Evolutionary conservation across 2,329 filamentous ascomycete species (phyloP), one percentile per base, ranked within the genome.

Genomic region (Penicillium janthinellum): DNA sequence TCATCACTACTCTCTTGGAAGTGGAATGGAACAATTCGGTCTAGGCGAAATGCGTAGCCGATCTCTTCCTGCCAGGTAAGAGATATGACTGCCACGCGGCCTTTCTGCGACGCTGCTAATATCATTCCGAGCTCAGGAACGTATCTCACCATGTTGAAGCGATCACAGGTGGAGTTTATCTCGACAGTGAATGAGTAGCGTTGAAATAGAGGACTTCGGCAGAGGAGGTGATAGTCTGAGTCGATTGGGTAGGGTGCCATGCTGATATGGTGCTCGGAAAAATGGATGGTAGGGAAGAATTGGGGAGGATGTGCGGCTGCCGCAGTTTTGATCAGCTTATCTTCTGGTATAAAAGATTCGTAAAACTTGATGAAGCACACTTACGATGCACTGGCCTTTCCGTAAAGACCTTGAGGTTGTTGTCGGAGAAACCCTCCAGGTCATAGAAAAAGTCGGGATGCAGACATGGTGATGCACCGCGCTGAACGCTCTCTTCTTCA

Each of bases 101-200:
- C 86, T 56, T 82, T 81, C 49, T 86, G 85, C 1, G 82, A 83
- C 0, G 81, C 86, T 2, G 85, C 76, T 28, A 87, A 71, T 31
- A 88, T 80, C 48, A 88, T 73, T 3, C 85, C 85, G 5, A 88
- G 75, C 39, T 86, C 82, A 0, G 85, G 83, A 15, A 89, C 81
- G 54, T 86, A 81, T 12, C 82, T 79, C 25, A 81, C 74, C 79
- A 86, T 83, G 68, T 85, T 87, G 39, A 87, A 78, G 7, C 86
- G 82, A 59, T 86, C 81, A 48, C 69, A 75, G 48, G 64, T 53
- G 17, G 60, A 57, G 35, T 70, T 67, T 20, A 68, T 67, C 0
- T 66, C 63, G 8, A 68, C 59, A 49, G 66, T 63, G 47, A 64
- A 70, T 37, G 64, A 64, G 56, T 71, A 66, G 52, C 54, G 69